Evolutionary conservation across 352 stramenopile species (phyloP), one percentile per base, ranked within the genome.

Genomic region (Phytopythium oedochilum): DNA sequence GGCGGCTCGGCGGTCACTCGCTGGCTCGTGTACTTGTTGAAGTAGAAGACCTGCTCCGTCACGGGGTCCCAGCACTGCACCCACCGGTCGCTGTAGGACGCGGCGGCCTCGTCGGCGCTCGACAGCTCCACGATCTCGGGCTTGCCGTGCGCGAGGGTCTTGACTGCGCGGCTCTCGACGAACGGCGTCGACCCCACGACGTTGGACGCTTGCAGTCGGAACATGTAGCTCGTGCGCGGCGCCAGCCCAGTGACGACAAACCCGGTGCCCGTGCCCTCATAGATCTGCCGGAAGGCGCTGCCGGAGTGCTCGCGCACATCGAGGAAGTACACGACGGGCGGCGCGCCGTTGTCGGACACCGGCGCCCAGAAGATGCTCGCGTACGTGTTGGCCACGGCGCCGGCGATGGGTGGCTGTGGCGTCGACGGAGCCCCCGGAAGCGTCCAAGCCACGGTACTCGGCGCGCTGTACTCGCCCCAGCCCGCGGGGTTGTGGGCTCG

Each of bases 31-130:
- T 83, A 89, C 61, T 87, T 87, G 66, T 96, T 92, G 67, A 94
- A 96, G 65, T 86, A 96, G 60, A 96, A 96, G 0, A 94, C 78
- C 54, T 90, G 70, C 57, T 95, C 83, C 10, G 82, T 73, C 58
- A 86, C 88, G 32, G 73, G 73, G 35, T 96, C 87, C 87, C 87
- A 96, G 68, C 85, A 96, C 57, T 92, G 83, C 11, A 94, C 74
- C 87, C 87, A 96, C 0, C 73, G 73, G 46, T 88, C 72, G 35
- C 49, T 44, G 43, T 75, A 79, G 0, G 44, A 45, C 17, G 53
- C 43, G 0, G 62, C 59, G 35, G 61, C 70, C 44, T 77, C 59
- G 39, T 85, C 82, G 0, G 44, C 56, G 28, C 23, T 69, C 31
- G 64, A 73, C 10, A 92, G 71, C 34, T 89, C 78, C 22, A 91